Base-by-base conservation (phyloP, 1,284 basidiomycete genomes). In the Ustilago bromivora region DNA sequence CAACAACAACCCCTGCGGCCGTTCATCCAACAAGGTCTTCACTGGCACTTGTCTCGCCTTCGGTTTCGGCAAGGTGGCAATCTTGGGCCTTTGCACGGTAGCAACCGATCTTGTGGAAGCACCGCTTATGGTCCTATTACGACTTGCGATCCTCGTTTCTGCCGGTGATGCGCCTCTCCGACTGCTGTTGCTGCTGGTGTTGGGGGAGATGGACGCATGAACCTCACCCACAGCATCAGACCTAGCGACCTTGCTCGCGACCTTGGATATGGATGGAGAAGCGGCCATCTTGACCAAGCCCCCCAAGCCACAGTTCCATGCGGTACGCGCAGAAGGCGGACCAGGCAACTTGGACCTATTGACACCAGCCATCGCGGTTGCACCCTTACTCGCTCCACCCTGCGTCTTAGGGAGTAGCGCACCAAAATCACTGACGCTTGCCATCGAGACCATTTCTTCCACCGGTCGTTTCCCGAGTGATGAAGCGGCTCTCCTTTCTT, bases 371-470 rank as follows among this genome's bases (percentile, higher is more conserved):
- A 28, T 28, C 23, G 23, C 23, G 23, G 23, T 28, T 28, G 23
- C 23, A 28, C 3, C 3, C 3, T 28, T 28, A 3, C n/a, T 53
- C 19, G 58, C 51, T 19, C 35, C 28, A n/a, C 40, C 41, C 10
- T n/a, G 32, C 6, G 41, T 46, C 28, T 58, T 53, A 4, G 9
- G 8, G 17, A 46, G n/a, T 46, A 64, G 19, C 1, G 52, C 40
- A n/a, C 72, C 72, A 66, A 75, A 75, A 49, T 75, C 72, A 41
- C 58, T 73, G 35, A 68, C 56, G 40, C 56, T 56, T 41, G 55
- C 47, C 9, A 23, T 41, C 3, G 32, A n/a, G 8, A 13, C 1
- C 3, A 32, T 47, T 15, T 74, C 62, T 3, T 66, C 66, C 31
- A 54, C 35, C 12, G 52, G 53, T 23, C 72, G 52, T 55, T 75